Evolutionary conservation across 176 grass and related monocot species (phyloP), one percentile per base, ranked within the genome.

Genomic region (Cocos nucifera): DNA sequence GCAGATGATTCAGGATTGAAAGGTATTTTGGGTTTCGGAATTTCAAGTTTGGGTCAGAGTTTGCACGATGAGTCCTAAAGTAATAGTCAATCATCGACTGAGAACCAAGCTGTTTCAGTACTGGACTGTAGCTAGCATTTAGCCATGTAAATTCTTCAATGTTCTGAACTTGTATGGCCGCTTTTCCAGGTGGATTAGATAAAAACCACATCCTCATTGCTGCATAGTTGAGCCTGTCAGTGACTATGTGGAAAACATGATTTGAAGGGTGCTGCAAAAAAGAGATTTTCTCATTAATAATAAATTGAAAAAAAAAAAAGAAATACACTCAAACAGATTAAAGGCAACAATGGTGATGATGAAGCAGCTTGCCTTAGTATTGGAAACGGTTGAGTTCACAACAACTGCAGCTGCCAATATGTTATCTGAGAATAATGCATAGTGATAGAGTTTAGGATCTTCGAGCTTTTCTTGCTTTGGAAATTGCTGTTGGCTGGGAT

Each of bases 391-490:
- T 50, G 62, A 64, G 22, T 64, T 64, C 30, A 64, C 62, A 50
- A 64, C 62, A 17, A 64, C 62, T 3, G 48, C 62, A 15, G 62
- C 23, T 12, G 62, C 62, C 35, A 64, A 50, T 64, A 64, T 51
- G 62, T 64, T 64, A 64, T 64, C 62, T 6, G 62, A 64, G 48
- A 64, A 64, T 39, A 64, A 64, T 14, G 62, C 62, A 23, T 64
- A 64, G 62, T 64, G 62, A 64, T 64, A 51, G 19, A 64, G 62
- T 17, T 64, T 64, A 50, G 62, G 62, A 14, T 64, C 62, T 24
- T 64, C 48, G 19, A 50, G 19, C 20, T 25, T 64, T 22, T 50
- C 62, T 24, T 24, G 14, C 4, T 64, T 25, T 21, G 62, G 48
- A 0, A 50, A 25, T 19, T 64, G 62, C 62, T 64, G 35, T 39